Percentiles rank a stretch among this genome's conserved stretches.
phyloP scores from a whole-genome alignment of 2,329 filamentous ascomycete genomes.

The Aspergillus sp. region DNA sequence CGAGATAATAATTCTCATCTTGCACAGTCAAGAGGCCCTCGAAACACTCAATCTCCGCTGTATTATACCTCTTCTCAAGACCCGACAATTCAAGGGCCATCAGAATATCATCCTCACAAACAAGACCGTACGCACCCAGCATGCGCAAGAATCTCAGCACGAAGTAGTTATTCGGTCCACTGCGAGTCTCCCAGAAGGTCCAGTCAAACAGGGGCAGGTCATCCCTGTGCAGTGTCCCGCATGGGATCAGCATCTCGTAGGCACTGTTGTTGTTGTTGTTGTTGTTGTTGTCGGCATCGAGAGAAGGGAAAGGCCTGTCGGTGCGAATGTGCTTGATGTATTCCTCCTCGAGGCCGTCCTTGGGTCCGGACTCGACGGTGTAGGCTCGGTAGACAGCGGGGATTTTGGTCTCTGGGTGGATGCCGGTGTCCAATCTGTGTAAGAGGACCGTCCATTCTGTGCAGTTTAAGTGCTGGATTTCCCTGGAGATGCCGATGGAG shows the following conservation, averaged over 20 bases:
- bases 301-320: not conserved
- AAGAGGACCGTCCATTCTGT: not conserved
- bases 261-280: not conserved
- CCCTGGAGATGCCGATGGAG: not conserved
- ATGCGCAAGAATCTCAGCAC: not conserved
- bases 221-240: not conserved
- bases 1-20: not conserved
- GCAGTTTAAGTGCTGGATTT: not conserved
- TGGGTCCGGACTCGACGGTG: not conserved
- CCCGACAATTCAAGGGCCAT: not conserved
- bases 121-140: not conserved
- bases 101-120: not conserved
- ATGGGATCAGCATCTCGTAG: not conserved
- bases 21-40: not conserved
- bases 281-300: not conserved
- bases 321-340: not conserved
- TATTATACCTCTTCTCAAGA: not conserved
- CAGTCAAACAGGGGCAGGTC: not conserved
- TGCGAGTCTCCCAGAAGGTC: not conserved
- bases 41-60: not conserved
- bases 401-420: not conserved
- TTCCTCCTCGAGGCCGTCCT: not conserved
- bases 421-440: not conserved
- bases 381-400: not conserved
- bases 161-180: not conserved